Base-by-base conservation (phyloP, 148 eudicot genomes). In the Rheum nobile region DNA sequence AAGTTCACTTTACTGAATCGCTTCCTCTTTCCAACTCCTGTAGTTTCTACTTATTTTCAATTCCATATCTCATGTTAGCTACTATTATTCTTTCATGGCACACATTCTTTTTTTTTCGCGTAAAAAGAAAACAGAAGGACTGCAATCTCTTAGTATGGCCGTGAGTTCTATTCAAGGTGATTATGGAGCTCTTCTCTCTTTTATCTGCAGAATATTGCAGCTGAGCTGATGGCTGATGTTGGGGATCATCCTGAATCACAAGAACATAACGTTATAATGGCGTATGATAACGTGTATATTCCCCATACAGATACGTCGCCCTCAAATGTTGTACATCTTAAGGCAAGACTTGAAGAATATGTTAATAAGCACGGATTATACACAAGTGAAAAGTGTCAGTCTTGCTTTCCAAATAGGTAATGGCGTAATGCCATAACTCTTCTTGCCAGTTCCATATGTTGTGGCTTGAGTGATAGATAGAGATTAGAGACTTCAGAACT, bases 271-370 rank as follows among this genome's bases (percentile, higher is more conserved):
- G 71, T 84, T 71, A 39, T 83, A 55, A 77, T 82, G 34, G 80
- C 83, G 46, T 81, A 78, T 47, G 84, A 86, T 42, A 74, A 83
- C 78, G 71, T 72, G 48, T 32, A 77, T 73, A 61, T 69, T 43
- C 78, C 87, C 41, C 74, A 75, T 59, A n/a, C n/a, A n/a, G n/a
- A n/a, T n/a, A 35, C 85, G 47, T 72, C 78, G 9, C 77, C 77
- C 26, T 73, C 88, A 75, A 88, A 77, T 77, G 74, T 86, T 77
- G 85, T 83, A 71, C 47, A 76, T 65, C 79, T 94, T 70, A 81
- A 78, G 78, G 80, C 78, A 80, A 93, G 97, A 70, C 81, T 91
- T 43, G 86, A 86, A 81, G 90, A 86, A 74, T 90, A 86, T 77
- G 88, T 90, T 74, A 75, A 79, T 75, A 90, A 84, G 81, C 97